Base-by-base conservation (phyloP, 2,329 filamentous ascomycete genomes). In the Alternaria rosae region DNA sequence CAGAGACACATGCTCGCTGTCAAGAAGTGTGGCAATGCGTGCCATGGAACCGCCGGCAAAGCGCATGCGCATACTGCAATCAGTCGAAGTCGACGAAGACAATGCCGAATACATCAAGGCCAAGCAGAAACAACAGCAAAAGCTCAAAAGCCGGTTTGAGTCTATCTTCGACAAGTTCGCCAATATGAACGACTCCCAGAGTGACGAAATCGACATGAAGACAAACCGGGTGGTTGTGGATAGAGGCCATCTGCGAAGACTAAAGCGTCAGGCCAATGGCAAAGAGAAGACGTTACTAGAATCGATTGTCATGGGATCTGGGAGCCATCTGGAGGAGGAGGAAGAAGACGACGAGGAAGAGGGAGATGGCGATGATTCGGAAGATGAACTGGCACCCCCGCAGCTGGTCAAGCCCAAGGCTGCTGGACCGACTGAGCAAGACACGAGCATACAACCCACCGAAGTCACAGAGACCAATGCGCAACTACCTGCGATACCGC, bases 141-240 rank as follows among this genome's bases (percentile, higher is more conserved):
- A 62, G 62, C 88, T 82, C 56, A 76, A 78, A 60, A 89, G 88
- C n/a, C 89, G 89, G 6, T 95, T 97, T 76, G 93, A 97, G 75
- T 84, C 87, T 58, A 97, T 98, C 57, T 97, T 97, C 76, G 87
- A 91, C 63, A 97, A 97, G 78, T 97, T 97, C 77, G 89, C 86
- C 55, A 89, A 85, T 66, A 91, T 97, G 76, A 97, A 97, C 73
- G 88, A 89, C 2, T 91, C 89, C 5, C 85, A 94, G 53, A 93
- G 91, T 56, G 94, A 98, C 78, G 93, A 97, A 80, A 93, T 98
- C 71, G 92, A 98, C 78, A 83, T 97, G 59, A 83, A 85, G 52
- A 94, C 92, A 0, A 93, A 92, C 56, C 84, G 92, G 61, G 89
- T 98, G 48, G 85, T 97, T n/a, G 89, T 97, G 58, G 87, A 98